phyloP scores from a whole-genome alignment of 805 yeast species.

The Ogataea minuta region DNA sequence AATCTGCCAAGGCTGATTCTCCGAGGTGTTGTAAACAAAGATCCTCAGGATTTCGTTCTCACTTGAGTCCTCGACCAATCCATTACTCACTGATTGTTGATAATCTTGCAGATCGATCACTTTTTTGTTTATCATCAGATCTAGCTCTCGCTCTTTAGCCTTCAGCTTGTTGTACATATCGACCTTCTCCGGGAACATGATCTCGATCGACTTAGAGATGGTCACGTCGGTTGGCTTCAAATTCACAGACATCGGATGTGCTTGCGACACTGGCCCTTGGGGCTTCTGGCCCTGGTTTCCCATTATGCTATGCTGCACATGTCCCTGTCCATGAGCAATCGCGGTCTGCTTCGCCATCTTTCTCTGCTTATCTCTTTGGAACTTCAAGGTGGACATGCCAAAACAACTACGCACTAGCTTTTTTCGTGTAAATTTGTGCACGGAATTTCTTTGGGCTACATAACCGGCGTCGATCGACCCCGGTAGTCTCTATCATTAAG shows the following conservation, averaged over 20 bases:
- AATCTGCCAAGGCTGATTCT: constrained; percentile 86
- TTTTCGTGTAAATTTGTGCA: constrained; percentile 9
- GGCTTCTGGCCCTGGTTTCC: constrained; percentile 15
- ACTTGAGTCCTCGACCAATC: constrained; percentile 37
- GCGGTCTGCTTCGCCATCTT: constrained; percentile 16
- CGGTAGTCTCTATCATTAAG: no score
- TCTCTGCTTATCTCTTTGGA: constrained; percentile 24
- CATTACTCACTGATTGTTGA: constrained; percentile 45
- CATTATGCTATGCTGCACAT: constrained; percentile 13
- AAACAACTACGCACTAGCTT: constrained; percentile 1
- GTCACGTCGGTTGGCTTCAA: constrained; percentile 37
- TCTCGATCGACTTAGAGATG: constrained; percentile 30
- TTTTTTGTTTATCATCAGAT: constrained; percentile 78
- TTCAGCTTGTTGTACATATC: constrained; percentile 64
- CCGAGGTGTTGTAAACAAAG: constrained; percentile 76
- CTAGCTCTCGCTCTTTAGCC: constrained; percentile 81
- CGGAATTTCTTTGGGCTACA: constrained; percentile 15
- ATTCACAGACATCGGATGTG: constrained; percentile 27
- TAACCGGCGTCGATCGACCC: constrained; percentile 10
- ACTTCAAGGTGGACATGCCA: constrained; percentile 16
- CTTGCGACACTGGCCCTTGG: constrained; percentile 17
- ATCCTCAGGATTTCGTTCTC: constrained; percentile 69
- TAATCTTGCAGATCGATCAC: constrained; percentile 80
- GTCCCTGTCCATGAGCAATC: constrained; percentile 16
- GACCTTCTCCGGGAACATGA: constrained; percentile 46